Evolutionary conservation across 2,329 filamentous ascomycete genomes (phyloP), one percentile per base, ranked within the genome.

Genomic region (Aspergillus ibericus): DNA sequence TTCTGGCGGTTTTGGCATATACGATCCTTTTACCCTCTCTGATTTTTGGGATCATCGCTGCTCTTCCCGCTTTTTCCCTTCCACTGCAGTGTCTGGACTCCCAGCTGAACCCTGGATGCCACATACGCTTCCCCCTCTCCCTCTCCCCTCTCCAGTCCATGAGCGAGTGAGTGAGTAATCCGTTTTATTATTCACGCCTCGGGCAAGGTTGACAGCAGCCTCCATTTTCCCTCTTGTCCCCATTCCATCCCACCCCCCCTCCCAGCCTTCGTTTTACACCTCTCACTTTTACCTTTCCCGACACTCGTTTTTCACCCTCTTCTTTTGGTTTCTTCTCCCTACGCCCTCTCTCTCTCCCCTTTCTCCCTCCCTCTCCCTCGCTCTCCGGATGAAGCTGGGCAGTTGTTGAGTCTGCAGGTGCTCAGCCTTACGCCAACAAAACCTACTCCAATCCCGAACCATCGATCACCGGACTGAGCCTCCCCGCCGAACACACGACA

Each of bases 401-500:
- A 10, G 7, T 22, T 42, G 5, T 42, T 56, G 61, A 62, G 42
- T 49, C 60, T 59, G 54, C 58, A 55, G 49, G 48, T 57, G 47
- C 63, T 61, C 62, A 63, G 62, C 59, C 65, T 62, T 63, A 61
- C 42, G 49, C 47, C 58, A 49, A 51, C 55, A 49, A 49, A 42
- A 32, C 51, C 36, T 44, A 29, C 36, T 44, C 51, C 36, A 44
- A 22, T 53, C 36, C 34, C 54, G 51, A 55, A 56, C 57, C 50
- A 64, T 63, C 60, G 55, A 67, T 64, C 51, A 53, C 22, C 59
- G 56, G 53, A 59, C 60, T 59, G 60, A 61, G 56, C 59, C 64
- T 62, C 59, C 63, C 60, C 65, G 57, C 62, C 62, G 44, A 54
- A 56, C 44, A 29, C 50, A 59, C 66, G 44, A 62, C 62, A 58